Evolutionary conservation across 2,329 filamentous ascomycete genomes (phyloP), one percentile per base, ranked within the genome.

Genomic region (Cladorrhinum sp.): DNA sequence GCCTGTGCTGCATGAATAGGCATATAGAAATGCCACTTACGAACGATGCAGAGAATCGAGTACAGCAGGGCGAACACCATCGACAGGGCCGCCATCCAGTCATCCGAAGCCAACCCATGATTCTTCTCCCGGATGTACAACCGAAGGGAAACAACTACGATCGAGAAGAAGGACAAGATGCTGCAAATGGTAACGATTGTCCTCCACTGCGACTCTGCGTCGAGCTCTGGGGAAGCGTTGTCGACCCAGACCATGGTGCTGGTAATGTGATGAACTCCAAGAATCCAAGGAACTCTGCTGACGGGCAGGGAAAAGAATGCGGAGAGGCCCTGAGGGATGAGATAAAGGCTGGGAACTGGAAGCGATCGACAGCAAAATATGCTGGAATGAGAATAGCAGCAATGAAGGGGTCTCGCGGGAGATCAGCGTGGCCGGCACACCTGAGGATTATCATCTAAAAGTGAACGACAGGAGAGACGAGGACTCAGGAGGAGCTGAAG

Each of bases 221-320:
- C 73, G 23, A 82, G 71, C 65, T 78, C 77, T 6, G 77, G 72
- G 7, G 78, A 71, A 54, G 78, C 80, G 71, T 83, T 77, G 49
- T 77, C 65, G 50, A 84, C 80, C 81, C 80, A 84, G 59, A 71
- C 75, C 80, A 82, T 83, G 20, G 51, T 62, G 60, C 41, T n/a
- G 20, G 16, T 36, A 22, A 27, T 18, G 24, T 25, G 27, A 32
- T 52, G 16, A 41, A 41, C 18, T 18, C 4, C 18, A 32, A 23
- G 13, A 54, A 18, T 29, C 24, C 20, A n/a, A 20, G n/a, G 48
- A 4, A 18, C 4, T 3, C 38, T 20, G 13, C 20, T 12, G 36
- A 49, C 41, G 25, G 29, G 36, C 23, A 18, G 50, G 27, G 23
- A 22, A 20, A 16, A 18, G 55, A 32, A 38, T 18, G 36, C 27